Evolutionary conservation across 768 basidiomycete genomes (phyloP).

Genomic region (Pleurotus citrinopileatus): DNA sequence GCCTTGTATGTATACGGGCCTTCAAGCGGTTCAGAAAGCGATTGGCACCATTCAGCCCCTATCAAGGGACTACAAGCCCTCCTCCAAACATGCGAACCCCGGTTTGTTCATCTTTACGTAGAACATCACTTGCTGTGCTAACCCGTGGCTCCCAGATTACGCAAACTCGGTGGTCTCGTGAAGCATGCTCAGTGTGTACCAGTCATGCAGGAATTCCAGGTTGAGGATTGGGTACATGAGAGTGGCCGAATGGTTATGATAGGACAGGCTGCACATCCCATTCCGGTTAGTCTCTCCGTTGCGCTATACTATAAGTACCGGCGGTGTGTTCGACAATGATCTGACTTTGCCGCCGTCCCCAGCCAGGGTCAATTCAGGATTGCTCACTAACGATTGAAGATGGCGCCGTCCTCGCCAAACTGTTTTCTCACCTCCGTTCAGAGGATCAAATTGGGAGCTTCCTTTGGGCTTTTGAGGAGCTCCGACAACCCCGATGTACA

Average conservation of each 20-base stretch:
- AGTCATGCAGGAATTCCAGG: constrained; percentile 32
- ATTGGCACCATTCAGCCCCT: constrained; percentile 28
- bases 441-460: constrained; percentile 50
- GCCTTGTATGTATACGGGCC: constrained; percentile 28
- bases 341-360: not conserved
- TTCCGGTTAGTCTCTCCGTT: constrained; percentile 37
- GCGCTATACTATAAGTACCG: not conserved
- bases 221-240: constrained; percentile 53
- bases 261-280: constrained; percentile 55
- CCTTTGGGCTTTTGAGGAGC: constrained; percentile 52
- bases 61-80: constrained; percentile 26
- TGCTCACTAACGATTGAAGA: constrained; percentile 58
- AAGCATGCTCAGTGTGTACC: constrained; percentile 31
- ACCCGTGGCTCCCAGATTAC: constrained; percentile 24
- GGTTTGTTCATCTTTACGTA: constrained; percentile 23
- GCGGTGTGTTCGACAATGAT: not conserved
- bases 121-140: not conserved
- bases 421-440: constrained; percentile 52
- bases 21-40: constrained; percentile 24
- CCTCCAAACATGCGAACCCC: constrained; percentile 31
- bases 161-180: constrained; percentile 34
- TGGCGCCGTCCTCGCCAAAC: constrained; percentile 54
- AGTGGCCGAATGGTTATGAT: constrained; percentile 44
- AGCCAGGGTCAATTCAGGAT: constrained; percentile 52
- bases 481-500: constrained; percentile 46